Percentiles rank a stretch among this genome's conserved stretches.
These are phyloP conservation scores for Solanum habrochaites DNA, from an alignment of 257 asterid species.

Conservation along the genomic window DNA sequence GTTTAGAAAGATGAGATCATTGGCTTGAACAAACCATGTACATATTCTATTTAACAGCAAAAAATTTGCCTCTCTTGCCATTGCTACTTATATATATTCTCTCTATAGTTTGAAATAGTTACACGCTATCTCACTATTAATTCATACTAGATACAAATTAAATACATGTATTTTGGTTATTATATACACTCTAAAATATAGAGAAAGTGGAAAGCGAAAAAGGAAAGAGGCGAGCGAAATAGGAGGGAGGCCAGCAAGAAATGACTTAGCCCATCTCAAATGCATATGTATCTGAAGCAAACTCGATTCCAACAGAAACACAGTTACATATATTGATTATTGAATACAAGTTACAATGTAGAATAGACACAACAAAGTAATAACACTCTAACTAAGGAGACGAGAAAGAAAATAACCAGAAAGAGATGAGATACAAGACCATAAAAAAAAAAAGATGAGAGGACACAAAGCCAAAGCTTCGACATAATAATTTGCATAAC, in stretches of 20 bases:
- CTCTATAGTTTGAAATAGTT: not conserved
- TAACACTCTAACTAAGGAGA: too few relatives aligned
- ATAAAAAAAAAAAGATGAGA: too few relatives aligned
- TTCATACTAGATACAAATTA: not conserved
- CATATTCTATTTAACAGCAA: not conserved
- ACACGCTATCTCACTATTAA: not conserved
- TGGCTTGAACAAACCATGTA: not conserved
- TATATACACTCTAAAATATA: not conserved
- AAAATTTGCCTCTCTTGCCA: conserved; percentile 40
- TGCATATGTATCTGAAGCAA: not conserved
- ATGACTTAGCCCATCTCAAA: not conserved
- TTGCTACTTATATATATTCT: conserved; percentile 20
- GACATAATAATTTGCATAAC: too few relatives aligned
- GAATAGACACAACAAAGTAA: too few relatives aligned
- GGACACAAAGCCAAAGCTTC: too few relatives aligned
- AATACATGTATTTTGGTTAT: not conserved
- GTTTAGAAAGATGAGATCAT: conserved; percentile 18
- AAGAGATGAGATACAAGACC: too few relatives aligned
- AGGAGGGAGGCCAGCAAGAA: too few relatives aligned
- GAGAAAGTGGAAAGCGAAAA: too few relatives aligned
- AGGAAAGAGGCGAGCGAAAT: not conserved
- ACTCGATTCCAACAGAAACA: too few relatives aligned
- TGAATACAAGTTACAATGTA: too few relatives aligned
- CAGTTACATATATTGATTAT: too few relatives aligned
- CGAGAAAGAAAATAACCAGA: too few relatives aligned